These are phyloP conservation scores for Yarrowia yakushimensis DNA, from an alignment of 805 yeast genomes.

Conservation along the genomic window DNA sequence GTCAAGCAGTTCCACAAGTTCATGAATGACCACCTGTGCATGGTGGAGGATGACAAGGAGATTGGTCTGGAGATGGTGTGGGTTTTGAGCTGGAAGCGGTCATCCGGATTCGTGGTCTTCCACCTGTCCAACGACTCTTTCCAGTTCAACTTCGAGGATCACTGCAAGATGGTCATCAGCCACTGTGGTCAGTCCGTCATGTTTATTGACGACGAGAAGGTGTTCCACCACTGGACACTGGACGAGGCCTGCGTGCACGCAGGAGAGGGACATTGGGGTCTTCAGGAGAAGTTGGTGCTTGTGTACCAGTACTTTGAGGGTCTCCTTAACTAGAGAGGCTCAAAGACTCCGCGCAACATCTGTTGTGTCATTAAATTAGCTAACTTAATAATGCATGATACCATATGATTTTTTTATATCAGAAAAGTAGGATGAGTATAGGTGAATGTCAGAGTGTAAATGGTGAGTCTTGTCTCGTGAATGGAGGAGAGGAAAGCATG, in stretches of 20 bases:
- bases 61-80: slow-evolving; percentile 43
- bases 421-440: not conserved
- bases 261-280: slow-evolving; percentile 11
- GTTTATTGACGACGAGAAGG: slow-evolving; percentile 50
- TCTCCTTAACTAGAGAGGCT: not conserved
- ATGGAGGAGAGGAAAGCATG: too few species aligned
- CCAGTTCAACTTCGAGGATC: slow-evolving; percentile 95
- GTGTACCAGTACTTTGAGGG: slow-evolving; percentile 21
- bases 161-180: slow-evolving; percentile 79
- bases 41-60: slow-evolving; percentile 33
- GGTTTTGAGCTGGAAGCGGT: slow-evolving; percentile 78
- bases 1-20: slow-evolving; percentile 85
- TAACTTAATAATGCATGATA: slow-evolving; percentile 24
- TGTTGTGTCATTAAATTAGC: slow-evolving; percentile 11
- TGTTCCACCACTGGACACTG: slow-evolving; percentile 29
- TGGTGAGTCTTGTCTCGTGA: not conserved
- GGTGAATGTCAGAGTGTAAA: not conserved
- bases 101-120: slow-evolving; percentile 80
- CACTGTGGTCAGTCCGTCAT: slow-evolving; percentile 73
- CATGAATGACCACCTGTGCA: slow-evolving; percentile 86
- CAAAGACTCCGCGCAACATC: not conserved
- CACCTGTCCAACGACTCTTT: slow-evolving; percentile 87
- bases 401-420: not conserved
- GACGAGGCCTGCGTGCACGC: slow-evolving; percentile 7
- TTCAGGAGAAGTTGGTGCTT: slow-evolving; percentile 21